Conservation (phyloP, 257 asterid genomes). For the Jaltomata sinuosa region DNA sequence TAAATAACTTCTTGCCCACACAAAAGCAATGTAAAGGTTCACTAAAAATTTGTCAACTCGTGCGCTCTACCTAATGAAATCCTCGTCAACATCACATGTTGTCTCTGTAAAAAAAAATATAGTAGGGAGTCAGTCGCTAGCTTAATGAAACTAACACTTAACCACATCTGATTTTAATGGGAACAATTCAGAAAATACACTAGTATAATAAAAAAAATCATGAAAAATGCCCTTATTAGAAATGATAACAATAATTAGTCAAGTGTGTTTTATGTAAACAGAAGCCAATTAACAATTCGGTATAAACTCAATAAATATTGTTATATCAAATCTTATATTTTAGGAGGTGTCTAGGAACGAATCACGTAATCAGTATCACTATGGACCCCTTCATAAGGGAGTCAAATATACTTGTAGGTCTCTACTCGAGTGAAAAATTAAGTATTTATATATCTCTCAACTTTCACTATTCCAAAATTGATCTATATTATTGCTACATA, state of each 20-base stretch:
- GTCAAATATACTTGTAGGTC: too few relatives aligned
- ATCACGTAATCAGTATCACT: too few relatives aligned
- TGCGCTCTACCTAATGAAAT: not conserved
- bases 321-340: too few relatives aligned
- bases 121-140: not conserved
- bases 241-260: not conserved
- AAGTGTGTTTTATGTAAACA: not conserved
- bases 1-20: not conserved
- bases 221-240: not conserved
- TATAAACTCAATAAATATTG: too few relatives aligned
- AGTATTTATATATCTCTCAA: too few relatives aligned
- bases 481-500: too few relatives aligned
- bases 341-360: too few relatives aligned
- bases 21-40: not conserved
- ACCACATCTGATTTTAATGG: not conserved
- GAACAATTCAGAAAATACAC: too few relatives aligned
- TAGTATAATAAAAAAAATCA: not conserved
- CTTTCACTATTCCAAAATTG: too few relatives aligned
- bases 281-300: not conserved
- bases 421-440: too few relatives aligned
- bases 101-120: not conserved
- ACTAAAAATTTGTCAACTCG: not conserved
- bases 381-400: too few relatives aligned
- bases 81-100: not conserved
- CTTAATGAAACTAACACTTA: not conserved